Evolutionary conservation across 306 rosid species (phyloP).

Genomic region (Quercus bicolor): DNA sequence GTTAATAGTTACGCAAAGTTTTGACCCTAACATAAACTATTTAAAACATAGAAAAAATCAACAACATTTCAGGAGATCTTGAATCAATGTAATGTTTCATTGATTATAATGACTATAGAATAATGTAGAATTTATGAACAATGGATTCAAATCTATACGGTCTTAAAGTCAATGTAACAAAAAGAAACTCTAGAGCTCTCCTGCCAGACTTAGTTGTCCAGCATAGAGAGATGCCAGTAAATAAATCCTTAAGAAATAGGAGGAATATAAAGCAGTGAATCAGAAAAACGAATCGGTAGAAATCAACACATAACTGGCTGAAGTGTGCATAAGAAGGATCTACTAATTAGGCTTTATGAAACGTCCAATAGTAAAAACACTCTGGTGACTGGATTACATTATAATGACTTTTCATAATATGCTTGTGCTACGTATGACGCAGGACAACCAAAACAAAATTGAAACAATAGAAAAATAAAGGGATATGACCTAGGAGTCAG

Average conservation of each 20-base stretch:
- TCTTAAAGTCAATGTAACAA: not conserved
- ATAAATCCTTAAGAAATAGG: not conserved
- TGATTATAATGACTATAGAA: not conserved
- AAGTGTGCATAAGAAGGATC: not conserved
- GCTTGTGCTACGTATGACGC: not conserved
- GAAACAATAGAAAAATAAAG: no score
- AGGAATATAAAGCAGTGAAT: not conserved
- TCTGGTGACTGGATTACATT: not conserved
- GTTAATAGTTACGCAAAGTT: not conserved
- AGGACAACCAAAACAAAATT: no score
- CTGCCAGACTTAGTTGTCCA: not conserved
- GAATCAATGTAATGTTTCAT: not conserved
- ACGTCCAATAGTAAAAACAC: not conserved
- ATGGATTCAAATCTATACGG: not conserved
- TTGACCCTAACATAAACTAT: not conserved
- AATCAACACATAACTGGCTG: not conserved
- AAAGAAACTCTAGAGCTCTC: not conserved
- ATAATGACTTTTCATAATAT: not conserved
- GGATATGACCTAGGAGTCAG: no score
- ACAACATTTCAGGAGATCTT: not conserved
- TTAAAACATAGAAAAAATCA: not conserved
- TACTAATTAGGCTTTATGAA: not conserved
- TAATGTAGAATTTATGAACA: not conserved
- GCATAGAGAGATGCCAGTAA: not conserved
- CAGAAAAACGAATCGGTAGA: not conserved